phyloP scores from a whole-genome alignment of 1,284 basidiomycete species.

The Cutaneotrichosporon mucoides region DNA sequence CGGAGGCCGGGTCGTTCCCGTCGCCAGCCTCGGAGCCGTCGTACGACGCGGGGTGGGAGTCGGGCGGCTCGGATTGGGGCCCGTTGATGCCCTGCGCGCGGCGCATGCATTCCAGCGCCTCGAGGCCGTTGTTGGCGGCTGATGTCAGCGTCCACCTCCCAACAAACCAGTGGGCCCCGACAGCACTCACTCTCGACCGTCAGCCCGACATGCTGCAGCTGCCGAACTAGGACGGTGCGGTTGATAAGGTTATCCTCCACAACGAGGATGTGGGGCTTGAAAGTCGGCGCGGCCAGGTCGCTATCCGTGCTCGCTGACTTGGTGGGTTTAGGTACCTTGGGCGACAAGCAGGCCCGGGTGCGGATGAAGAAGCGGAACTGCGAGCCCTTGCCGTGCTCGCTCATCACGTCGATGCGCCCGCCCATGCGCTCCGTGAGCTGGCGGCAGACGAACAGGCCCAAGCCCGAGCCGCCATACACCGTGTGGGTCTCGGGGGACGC shows the following conservation, averaged over 20 bases:
- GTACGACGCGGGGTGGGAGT: too few species aligned
- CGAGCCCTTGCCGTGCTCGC: slow-evolving; percentile 22
- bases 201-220: slow-evolving; percentile 16
- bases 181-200: slow-evolving; percentile 12
- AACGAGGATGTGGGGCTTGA: slow-evolving; percentile 19
- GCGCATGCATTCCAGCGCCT: slow-evolving; percentile 38
- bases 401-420: slow-evolving; percentile 27
- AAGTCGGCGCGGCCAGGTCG: too few species aligned
- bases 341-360: not conserved
- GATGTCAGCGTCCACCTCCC: not conserved
- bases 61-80: too few species aligned
- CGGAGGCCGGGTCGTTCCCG: too few species aligned
- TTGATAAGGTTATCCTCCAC: slow-evolving; percentile 45
- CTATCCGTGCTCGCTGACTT: not conserved
- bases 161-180: not conserved
- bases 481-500: slow-evolving; percentile 25
- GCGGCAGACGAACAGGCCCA: slow-evolving; percentile 33
- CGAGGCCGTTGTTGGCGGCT: slow-evolving; percentile 48
- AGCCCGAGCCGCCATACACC: slow-evolving; percentile 32
- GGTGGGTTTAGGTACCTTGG: slow-evolving; percentile 24
- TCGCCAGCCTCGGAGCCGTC: too few species aligned
- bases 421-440: slow-evolving; percentile 28
- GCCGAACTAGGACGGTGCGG: slow-evolving; percentile 26
- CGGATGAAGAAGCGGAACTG: slow-evolving; percentile 49
- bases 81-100: too few species aligned